Conservation (phyloP, 1,284 basidiomycete species). For the Cryptococcus hybrid region DNA sequence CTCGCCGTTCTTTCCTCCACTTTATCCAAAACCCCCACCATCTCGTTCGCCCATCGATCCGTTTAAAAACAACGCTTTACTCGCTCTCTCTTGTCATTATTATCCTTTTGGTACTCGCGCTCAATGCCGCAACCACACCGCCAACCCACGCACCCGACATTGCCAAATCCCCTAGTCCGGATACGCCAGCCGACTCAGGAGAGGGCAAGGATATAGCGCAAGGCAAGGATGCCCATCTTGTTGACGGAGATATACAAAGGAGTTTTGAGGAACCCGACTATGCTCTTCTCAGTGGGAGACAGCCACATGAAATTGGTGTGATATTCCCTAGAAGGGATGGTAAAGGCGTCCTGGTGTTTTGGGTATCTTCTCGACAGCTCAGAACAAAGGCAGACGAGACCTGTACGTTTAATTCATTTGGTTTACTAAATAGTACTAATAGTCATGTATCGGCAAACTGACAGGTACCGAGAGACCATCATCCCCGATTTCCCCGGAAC, state of each 20-base stretch:
- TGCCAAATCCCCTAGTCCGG: constrained; percentile 20
- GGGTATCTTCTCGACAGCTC: constrained; percentile 47
- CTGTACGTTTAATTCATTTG: constrained; percentile 30
- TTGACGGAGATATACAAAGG: constrained; percentile 36
- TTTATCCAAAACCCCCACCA: constrained; percentile 12
- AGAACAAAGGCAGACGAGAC: constrained; percentile 35
- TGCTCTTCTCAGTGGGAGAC: constrained; percentile 38
- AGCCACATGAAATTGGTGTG: constrained; percentile 44
- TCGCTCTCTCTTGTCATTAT: constrained; percentile 26
- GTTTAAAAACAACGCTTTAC: constrained; percentile 35
- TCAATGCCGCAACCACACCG: constrained; percentile 24
- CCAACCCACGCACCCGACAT: constrained; percentile 1
- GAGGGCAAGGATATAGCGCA: constrained; percentile 32
- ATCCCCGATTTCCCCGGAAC: constrained; percentile 43
- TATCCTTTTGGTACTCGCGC: constrained; percentile 30
- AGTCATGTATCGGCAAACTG: neutral
- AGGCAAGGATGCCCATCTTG: constrained; percentile 34
- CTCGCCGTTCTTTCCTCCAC: constrained; percentile 5
- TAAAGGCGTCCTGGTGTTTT: constrained; percentile 43
- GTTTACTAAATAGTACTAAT: neutral
- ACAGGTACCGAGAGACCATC: constrained; percentile 40
- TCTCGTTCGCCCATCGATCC: constrained; percentile 31
- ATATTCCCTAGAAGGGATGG: constrained; percentile 38
- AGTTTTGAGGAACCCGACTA: constrained; percentile 51
- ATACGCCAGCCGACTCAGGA: constrained; percentile 28